Percentiles rank a stretch among this genome's conserved stretches.
These are phyloP conservation scores for Arachis monticola DNA, from an alignment of 331 rosid species.

Conservation along the genomic window DNA sequence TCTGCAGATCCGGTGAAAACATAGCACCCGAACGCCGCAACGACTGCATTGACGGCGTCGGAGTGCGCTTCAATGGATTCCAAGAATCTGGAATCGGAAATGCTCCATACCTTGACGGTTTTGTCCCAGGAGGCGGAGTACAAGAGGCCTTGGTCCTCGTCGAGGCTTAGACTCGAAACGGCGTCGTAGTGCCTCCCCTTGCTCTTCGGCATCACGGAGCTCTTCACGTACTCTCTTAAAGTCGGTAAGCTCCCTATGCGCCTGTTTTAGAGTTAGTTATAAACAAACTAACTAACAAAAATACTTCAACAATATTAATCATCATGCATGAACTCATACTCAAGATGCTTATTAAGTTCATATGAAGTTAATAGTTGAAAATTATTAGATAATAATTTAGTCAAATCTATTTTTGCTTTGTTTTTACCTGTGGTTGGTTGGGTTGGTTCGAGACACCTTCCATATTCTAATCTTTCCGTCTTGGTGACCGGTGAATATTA, in stretches of 20 bases:
- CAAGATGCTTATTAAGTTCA: too few species aligned
- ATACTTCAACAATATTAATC: too few species aligned
- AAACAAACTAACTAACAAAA: too few species aligned
- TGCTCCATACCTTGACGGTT: conserved; percentile 67
- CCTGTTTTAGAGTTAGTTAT: neutral
- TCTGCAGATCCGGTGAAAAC: conserved; percentile 77
- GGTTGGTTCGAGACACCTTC: conserved; percentile 39
- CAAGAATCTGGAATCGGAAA: conserved; percentile 58
- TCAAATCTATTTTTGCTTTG: too few species aligned
- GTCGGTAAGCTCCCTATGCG: conserved; percentile 68
- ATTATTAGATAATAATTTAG: too few species aligned
- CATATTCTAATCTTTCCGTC: conserved; percentile 80
- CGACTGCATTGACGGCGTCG: conserved; percentile 70
- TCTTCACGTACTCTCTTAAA: conserved; percentile 52
- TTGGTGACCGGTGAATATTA: conserved; percentile 73
- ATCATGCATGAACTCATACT: too few species aligned
- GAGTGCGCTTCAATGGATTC: conserved; percentile 67
- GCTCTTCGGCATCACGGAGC: conserved; percentile 64
- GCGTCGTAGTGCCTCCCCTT: conserved; percentile 65
- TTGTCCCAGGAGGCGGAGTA: conserved; percentile 79
- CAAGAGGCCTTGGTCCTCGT: conserved; percentile 57
- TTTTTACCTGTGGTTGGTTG: neutral
- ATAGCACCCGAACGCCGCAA: conserved; percentile 42
- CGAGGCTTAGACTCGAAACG: conserved; percentile 64
- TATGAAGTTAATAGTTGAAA: too few species aligned